phyloP scores from a whole-genome alignment of 2,329 filamentous ascomycete species.

The Mollisia scopiformis region DNA sequence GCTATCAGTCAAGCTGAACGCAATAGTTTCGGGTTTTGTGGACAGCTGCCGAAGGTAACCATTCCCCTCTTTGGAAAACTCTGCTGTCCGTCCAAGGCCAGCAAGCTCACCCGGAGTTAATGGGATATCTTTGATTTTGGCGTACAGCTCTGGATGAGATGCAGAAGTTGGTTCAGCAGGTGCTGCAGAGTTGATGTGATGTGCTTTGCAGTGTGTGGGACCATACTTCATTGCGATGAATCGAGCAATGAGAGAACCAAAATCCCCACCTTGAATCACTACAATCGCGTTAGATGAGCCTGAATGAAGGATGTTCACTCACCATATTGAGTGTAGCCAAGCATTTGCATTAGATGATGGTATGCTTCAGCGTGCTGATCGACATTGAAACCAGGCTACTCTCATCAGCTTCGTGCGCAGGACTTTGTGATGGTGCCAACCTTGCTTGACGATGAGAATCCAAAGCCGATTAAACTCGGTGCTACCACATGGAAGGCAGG shows the following conservation, averaged over 20 bases:
- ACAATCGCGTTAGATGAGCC: not conserved
- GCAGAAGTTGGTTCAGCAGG: conserved; percentile 6
- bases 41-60: conserved; percentile 24
- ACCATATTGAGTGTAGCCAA: conserved; percentile 65
- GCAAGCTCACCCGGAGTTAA: conserved; percentile 8
- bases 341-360: conserved; percentile 68
- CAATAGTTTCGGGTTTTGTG: conserved; percentile 70
- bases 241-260: conserved; percentile 63
- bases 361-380: conserved; percentile 66
- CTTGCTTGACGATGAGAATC: conserved; percentile 44
- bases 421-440: conserved; percentile 6
- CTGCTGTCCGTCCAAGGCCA: conserved; percentile 16
- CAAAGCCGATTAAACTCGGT: conserved; percentile 57
- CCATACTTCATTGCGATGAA: conserved; percentile 47
- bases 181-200: conserved; percentile 44
- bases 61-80: conserved; percentile 22
- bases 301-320: not conserved
- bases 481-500: conserved; percentile 46
- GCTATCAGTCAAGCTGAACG: conserved; percentile 69
- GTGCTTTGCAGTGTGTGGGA: conserved; percentile 47
- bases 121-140: not conserved
- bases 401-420: not conserved
- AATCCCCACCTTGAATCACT: conserved; percentile 19
- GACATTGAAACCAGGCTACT: conserved; percentile 55
- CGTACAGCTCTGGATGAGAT: conserved; percentile 7